phyloP scores from a whole-genome alignment of 371 early-diverging fungal species.

The Coemansia sp. region DNA sequence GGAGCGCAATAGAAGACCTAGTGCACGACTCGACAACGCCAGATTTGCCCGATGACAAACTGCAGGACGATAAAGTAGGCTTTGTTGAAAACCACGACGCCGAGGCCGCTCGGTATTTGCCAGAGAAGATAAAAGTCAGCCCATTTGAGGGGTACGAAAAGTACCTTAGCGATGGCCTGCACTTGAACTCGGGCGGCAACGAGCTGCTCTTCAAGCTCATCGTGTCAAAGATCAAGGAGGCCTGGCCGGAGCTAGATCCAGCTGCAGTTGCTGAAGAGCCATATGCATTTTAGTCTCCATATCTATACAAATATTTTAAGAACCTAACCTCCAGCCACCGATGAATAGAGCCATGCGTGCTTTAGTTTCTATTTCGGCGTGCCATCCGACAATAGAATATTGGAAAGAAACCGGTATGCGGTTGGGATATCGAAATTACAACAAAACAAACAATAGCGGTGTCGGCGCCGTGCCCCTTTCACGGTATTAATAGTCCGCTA shows the following conservation, averaged over 20 bases:
- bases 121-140: neutral
- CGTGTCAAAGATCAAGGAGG: neutral
- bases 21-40: neutral
- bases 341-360: too few species aligned
- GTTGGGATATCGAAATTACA: too few species aligned
- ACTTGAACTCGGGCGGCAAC: constrained; percentile 21
- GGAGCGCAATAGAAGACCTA: constrained; percentile 53
- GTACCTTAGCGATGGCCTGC: constrained; percentile 23
- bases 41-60: neutral
- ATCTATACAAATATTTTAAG: neutral
- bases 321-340: too few species aligned
- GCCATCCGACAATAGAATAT: too few species aligned
- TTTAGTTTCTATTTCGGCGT: too few species aligned
- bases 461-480: neutral
- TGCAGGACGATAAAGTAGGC: neutral
- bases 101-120: neutral
- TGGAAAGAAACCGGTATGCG: too few species aligned
- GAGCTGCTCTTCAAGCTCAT: constrained; percentile 21
- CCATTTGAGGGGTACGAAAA: constrained; percentile 25
- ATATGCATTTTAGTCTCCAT: constrained; percentile 9
- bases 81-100: neutral
- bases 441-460: too few species aligned
- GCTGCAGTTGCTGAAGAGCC: neutral
- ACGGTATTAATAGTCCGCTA: neutral
- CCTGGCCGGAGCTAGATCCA: constrained; percentile 22